Evolutionary conservation across 1,284 basidiomycete species (phyloP), one percentile per base, ranked within the genome.

Genomic region (Vanrija sp.): DNA sequence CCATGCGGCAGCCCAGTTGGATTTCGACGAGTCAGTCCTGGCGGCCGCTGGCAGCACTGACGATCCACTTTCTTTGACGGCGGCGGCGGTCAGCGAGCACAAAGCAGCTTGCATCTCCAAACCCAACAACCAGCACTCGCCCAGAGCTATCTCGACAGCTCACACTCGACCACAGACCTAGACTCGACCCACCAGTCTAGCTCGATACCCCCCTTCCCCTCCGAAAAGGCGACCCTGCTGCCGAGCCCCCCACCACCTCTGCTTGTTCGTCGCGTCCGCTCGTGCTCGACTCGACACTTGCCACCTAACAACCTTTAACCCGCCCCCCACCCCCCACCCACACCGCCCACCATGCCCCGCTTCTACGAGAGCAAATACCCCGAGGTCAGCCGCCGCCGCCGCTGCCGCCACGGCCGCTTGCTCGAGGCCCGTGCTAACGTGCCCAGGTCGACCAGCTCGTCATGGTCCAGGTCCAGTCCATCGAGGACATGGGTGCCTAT

Each of bases 401-500:
- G 15, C 42, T 18, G 15, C 23, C 18, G 16, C 19, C 16, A 16
- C 21, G 21, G 21, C 21, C 21, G 21, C 21, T 23, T 5, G 21
- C 21, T 23, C 21, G 21, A 21, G 16, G 18, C 23, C 23, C 42
- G 23, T 34, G 43, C 52, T 54, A 16, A 54, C 51, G 28, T 26
- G 9, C 40, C 7, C 55, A 92, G 78, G 89, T 96, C 55, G 95
- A 98, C 76, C 91, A 97, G 78, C 86, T 98, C 60, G 94, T 98
- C 77, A 97, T 98, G 94, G 94, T 97, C 46, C 94, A 98, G 78
- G 95, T 98, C 63, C 90, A 91, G 77, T 91, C 96, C 80, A 98
- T 98, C 69, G 93, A 93, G 57, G 95, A 98, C 78, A 98, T 98
- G 94, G 95, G 96, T 54, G 95, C 96, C 50, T 98, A 99, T 76